A percentile compares a stretch with the other conserved stretches of the same genome.
Evolutionary conservation across 805 yeast genomes (phyloP).

Genomic region (Vanderwaltozyma tropicalis): DNA sequence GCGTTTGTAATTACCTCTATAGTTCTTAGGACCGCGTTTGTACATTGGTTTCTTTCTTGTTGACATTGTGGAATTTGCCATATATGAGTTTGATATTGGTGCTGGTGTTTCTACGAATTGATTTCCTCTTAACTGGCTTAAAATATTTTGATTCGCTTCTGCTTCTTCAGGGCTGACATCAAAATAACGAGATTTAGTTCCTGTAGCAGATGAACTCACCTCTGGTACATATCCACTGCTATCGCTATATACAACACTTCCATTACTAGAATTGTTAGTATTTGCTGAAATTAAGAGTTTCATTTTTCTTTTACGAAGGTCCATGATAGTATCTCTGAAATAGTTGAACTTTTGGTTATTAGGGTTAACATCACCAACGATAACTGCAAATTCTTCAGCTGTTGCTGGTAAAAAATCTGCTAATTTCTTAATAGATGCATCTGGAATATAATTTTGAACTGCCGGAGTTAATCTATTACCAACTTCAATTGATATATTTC

Average conservation of each 20-base stretch:
- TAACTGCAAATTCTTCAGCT: slow-evolving; percentile 15
- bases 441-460: slow-evolving; percentile 17
- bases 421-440: slow-evolving; percentile 15
- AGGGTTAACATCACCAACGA: slow-evolving; percentile 13
- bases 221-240: slow-evolving; percentile 5
- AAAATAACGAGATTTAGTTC: slow-evolving; percentile 15
- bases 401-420: slow-evolving; percentile 20
- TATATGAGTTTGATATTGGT: slow-evolving; percentile 2
- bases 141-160: slow-evolving; percentile 12
- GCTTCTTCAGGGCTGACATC: slow-evolving; percentile 7
- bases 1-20: slow-evolving; percentile 5
- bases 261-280: slow-evolving; percentile 10
- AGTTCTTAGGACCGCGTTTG: neutral
- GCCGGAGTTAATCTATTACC: slow-evolving; percentile 20
- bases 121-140: slow-evolving; percentile 13
- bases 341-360: slow-evolving; percentile 17
- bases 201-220: slow-evolving; percentile 2
- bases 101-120: slow-evolving; percentile 1
- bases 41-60: neutral
- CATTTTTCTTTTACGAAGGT: slow-evolving; percentile 15
- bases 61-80: slow-evolving; percentile 1
- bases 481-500: slow-evolving; percentile 13
- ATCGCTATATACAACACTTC: slow-evolving; percentile 1
- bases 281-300: slow-evolving; percentile 1
- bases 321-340: slow-evolving; percentile 16